Base-by-base conservation (phyloP, 2,329 filamentous ascomycete genomes). In the Dactylellina sp. region DNA sequence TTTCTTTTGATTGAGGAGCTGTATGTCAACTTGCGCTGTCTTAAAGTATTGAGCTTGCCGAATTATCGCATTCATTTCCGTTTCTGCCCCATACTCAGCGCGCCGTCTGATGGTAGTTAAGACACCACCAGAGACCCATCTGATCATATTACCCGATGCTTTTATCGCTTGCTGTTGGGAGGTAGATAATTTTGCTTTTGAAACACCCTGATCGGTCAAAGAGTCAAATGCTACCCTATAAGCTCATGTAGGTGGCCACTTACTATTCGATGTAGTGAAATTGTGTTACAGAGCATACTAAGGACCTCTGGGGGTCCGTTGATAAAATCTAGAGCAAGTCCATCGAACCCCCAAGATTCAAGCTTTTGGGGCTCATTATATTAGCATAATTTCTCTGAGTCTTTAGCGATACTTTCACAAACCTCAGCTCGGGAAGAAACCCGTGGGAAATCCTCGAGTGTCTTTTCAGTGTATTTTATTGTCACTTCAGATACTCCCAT, bases 271-370 rank as follows among this genome's bases (percentile, higher is more conserved):
- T 72, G 44, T 1, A 72, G 24, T 2, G 6, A 22, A 5, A 60
- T 16, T 18, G 46, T 89, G 11, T 88, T 86, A 80, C 93, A 97
- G 20, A 99, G 86, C 90, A 96, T 95, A 5, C 92, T 90, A 35
- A 98, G 83, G 0, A 99, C 91, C 1, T 91, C 86, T 0, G 89
- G 88, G 0, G 96, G 96, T 0, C 94, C 95, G 35, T 89, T 85
- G 4, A 99, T 80, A 70, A 86, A 91, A 79, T 98, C 91, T 24
- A 91, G 84, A 0, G 92, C 89, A 82, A 91, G 97, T 1, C 89
- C 89, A 76, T 96, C 90, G 55, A 99, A 86, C 0, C 68, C 68
- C 92, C 92, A 71, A 61, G 56, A 39, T 20, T 24, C 47, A 16
- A 68, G 28, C 47, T 55, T 68, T 37, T 12, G 14, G 12, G 14